Evolutionary conservation across 345 rosid species (phyloP), one percentile per base, ranked within the genome.

Genomic region (Salix caprea): DNA sequence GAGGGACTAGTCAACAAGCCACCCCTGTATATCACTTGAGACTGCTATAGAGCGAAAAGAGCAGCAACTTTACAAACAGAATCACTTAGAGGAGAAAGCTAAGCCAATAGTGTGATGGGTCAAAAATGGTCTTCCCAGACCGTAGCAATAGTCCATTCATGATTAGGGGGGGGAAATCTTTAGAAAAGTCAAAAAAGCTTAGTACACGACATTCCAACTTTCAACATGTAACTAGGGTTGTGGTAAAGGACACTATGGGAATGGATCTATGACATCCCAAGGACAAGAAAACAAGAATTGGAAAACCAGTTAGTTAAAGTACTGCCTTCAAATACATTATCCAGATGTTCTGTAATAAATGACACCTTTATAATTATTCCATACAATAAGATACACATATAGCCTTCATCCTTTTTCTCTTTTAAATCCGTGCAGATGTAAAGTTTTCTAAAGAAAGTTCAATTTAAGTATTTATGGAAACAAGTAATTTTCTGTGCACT

Each of bases 1-100:
- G 76, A 65, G 26, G 74, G 84, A 79, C 30, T 48, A 73, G 65
- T 84, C 77, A 82, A 77, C 79, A 78, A 70, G 67, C 26, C 64
- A 78, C 54, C 68, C 48, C 69, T 74, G 72, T 13, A 14, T 39
- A 73, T 37, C 44, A 66, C 68, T 13, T 11, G 37, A n/a, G 65
- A 30, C 67, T 30, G 18, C 34, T 70, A 70, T 16, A 37, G 54
- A 86, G 42, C 44, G 32, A 56, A 19, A 13, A 67, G 66, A 69
- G 7, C 24, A 16, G 26, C 32, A 74, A 13, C 50, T 30, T 65
- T 74, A 21, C 34, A 62, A 44, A 44, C 37, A 21, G 23, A 52
- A 50, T 48, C 28, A 16, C 16, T 16, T 9, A 65, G 32, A 34
- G 46, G 36, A 10, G 34, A n/a, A 50, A 24, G 60, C 4, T 39